Evolutionary conservation across 2,329 filamentous ascomycete species (phyloP).

Genomic region (Scedosporium aurantiacum): DNA sequence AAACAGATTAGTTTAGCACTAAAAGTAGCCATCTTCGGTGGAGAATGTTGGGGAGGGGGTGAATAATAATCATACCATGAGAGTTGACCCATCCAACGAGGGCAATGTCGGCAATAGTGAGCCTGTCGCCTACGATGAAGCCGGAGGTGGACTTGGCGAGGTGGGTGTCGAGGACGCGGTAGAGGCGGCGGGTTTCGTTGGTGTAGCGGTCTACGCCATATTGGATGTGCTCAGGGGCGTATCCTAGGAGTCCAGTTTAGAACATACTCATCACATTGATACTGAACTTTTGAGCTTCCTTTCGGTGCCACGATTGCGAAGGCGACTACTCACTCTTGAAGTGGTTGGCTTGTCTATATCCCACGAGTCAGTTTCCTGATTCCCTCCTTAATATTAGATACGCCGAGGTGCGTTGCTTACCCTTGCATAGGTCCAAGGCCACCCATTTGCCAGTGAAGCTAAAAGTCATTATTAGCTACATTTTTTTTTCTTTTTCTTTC

Average conservation of each 20-base stretch:
- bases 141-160: slow-evolving; percentile 45
- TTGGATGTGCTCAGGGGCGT: slow-evolving; percentile 70
- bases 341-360: slow-evolving; percentile 60
- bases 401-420: slow-evolving; percentile 9
- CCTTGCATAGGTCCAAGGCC: slow-evolving; percentile 76
- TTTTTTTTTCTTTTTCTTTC: not conserved
- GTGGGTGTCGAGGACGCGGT: slow-evolving; percentile 64
- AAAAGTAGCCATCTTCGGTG: not conserved
- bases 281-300: not conserved
- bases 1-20: not conserved
- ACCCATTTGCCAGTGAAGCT: slow-evolving; percentile 65
- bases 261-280: not conserved
- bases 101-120: slow-evolving; percentile 69
- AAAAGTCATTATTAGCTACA: slow-evolving; percentile 6
- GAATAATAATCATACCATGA: slow-evolving; percentile 24
- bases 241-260: slow-evolving; percentile 29
- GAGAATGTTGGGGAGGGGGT: not conserved
- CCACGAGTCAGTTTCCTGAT: not conserved
- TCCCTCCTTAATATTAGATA: not conserved
- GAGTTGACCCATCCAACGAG: slow-evolving; percentile 66
- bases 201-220: slow-evolving; percentile 75
- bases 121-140: slow-evolving; percentile 55
- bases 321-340: slow-evolving; percentile 46
- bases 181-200: slow-evolving; percentile 76
- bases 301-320: not conserved